Percentiles rank a stretch among this genome's conserved stretches.
phyloP scores from a whole-genome alignment of 2,329 filamentous ascomycete species.

The Diaporthe sp. region DNA sequence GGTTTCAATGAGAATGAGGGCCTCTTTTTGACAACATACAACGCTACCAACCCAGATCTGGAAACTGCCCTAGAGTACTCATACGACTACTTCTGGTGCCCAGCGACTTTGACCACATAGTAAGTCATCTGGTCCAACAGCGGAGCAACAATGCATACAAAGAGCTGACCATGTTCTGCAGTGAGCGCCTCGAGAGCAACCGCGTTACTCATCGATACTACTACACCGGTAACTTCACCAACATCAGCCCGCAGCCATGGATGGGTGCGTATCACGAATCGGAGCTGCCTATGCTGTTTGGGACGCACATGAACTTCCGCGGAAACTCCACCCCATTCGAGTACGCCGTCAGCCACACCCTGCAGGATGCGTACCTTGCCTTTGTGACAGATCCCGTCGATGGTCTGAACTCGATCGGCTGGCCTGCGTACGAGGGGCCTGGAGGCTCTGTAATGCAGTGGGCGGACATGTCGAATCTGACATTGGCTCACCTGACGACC shows the following conservation, averaged over 20 bases:
- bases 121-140: neutral
- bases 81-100: conserved; percentile 46
- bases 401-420: conserved; percentile 52
- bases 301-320: conserved; percentile 47
- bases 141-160: neutral
- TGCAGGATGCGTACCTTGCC: conserved; percentile 45
- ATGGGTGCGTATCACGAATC: conserved; percentile 49
- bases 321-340: conserved; percentile 42
- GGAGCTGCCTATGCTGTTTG: conserved; percentile 53
- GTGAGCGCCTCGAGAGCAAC: conserved; percentile 32
- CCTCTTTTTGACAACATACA: conserved; percentile 43
- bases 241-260: conserved; percentile 47
- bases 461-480: conserved; percentile 31
- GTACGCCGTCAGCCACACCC: conserved; percentile 40
- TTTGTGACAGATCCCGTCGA: conserved; percentile 55
- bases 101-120: conserved; percentile 39
- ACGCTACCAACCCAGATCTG: conserved; percentile 40
- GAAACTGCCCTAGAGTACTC: conserved; percentile 40
- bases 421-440: conserved; percentile 38
- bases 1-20: conserved; percentile 47
- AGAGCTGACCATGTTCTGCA: neutral
- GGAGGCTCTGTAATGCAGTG: conserved; percentile 27
- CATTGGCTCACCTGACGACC: conserved; percentile 30
- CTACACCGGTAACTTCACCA: conserved; percentile 50
- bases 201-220: conserved; percentile 47